Evolutionary conservation across 2,329 filamentous ascomycete genomes (phyloP), one percentile per base, ranked within the genome.

Genomic region (Pseudogymnoascus sp.): DNA sequence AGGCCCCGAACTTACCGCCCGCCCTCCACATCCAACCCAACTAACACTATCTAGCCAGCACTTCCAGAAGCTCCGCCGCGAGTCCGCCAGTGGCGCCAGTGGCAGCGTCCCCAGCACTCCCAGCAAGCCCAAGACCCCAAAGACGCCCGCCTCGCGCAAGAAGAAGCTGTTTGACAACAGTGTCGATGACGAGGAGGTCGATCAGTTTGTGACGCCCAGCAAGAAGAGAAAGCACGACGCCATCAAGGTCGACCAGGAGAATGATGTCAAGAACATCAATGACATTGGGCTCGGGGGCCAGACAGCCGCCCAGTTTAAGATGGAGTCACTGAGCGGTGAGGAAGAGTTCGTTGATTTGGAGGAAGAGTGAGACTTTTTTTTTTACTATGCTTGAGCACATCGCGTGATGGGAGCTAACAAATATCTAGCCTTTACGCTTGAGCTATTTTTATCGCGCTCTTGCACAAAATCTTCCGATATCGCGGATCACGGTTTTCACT

Each of bases 1-100:
- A 28, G 23, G n/a, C 44, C 44, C 7, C n/a, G 4, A n/a, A 50
- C 13, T 50, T 17, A 50, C 17, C 10, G 17, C 21, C n/a, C 23
- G 21, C 8, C n/a, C 10, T 17, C 11, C 26, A 36, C 44, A 59
- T 62, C 6, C 6, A 23, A 26, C 17, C 17, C 17, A 61, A 65
- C 66, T 50, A 65, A 26, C 17, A 35, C 13, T 15, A 36, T 31
- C 26, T 50, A 73, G 71, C 10, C 71, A 73, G 62, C 71, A 72
- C 53, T 73, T 69, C 62, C 71, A 73, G 57, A 73, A 73, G 61
- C 66, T 73, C 40, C 68, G 70, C 57, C 67, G 50, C 1, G 66
- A 40, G 5, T 44, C 31, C 60, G 13, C 31, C 17, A 62, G 35
- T 15, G 26, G 62, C 36, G 42, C 13, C 57, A n/a, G 19, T 11